Evolutionary conservation across 108 stramenopile genomes (phyloP), one percentile per base, ranked within the genome.

Genomic region (Licmophora abbreviata): DNA sequence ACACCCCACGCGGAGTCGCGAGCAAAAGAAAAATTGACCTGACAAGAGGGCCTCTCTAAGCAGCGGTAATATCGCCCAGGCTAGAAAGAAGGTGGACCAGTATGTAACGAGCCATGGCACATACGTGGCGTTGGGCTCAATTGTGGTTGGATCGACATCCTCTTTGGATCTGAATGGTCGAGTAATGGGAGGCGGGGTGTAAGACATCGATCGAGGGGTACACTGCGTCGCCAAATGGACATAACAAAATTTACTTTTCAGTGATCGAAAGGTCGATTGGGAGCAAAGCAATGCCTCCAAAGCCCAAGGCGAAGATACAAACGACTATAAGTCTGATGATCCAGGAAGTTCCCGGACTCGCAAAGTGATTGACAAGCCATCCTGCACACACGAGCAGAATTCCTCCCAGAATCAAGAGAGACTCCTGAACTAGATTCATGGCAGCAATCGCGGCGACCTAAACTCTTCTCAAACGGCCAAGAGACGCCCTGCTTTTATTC

Each of bases 51-150:
- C 60, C 29, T 69, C 64, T 23, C 79, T 43, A 6, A 73, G 42
- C 7, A 87, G 54, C 22, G 90, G 90, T 9, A 92, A 50, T 20
- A 84, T 50, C 4, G 75, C 48, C 81, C 79, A 92, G 14, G 83
- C 84, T 1, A 92, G 56, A 4, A 85, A 14, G 52, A 92, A 88
- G 1, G 90, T 92, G 15, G 61, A 66, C 84, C 83, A 88, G 66
- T 80, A 88, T 24, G 59, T 68, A 10, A 74, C 45, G 23, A 50
- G 55, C 73, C 74, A 79, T 2, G 69, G 55, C 14, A 55, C 29
- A 57, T 61, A 69, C 35, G 74, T 71, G 12, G 61, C 65, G 54
- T 71, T 71, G 18, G 34, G 54, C 7, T n/a, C n/a, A n/a, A n/a
- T n/a, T n/a, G n/a, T n/a, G n/a, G 40, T 18, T 1, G 14, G 36